Evolutionary conservation across 345 rosid genomes (phyloP).

Genomic region (Cardiospermum halicacabum): DNA sequence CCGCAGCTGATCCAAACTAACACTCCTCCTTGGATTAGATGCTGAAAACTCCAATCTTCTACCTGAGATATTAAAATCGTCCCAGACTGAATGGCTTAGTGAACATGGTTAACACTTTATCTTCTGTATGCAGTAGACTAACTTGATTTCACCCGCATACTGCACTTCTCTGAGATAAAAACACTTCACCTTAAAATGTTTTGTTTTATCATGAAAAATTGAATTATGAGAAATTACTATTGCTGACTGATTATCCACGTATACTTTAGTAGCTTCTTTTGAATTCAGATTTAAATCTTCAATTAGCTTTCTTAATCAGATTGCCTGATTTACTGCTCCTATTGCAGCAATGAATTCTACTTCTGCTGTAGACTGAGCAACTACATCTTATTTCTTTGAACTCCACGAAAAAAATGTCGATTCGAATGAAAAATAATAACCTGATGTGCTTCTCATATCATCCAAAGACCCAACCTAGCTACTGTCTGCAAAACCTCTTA

Average conservation of each 20-base stretch:
- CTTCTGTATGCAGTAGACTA: slow-evolving; percentile 4
- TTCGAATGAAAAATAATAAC: neutral
- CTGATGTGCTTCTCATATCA: neutral
- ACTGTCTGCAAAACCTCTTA: neutral
- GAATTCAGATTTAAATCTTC: neutral
- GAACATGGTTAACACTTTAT: neutral
- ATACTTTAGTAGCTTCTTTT: neutral
- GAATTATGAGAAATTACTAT: slow-evolving; percentile 7
- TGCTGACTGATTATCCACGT: slow-evolving; percentile 8
- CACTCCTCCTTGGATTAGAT: slow-evolving; percentile 10
- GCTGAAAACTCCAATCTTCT: neutral
- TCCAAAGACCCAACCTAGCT: neutral
- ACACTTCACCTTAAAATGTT: slow-evolving; percentile 8
- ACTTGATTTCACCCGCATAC: neutral
- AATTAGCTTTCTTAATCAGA: slow-evolving; percentile 6
- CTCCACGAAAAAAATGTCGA: neutral
- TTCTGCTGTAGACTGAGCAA: slow-evolving; percentile 1
- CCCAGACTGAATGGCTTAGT: slow-evolving; percentile 2
- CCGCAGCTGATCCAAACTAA: too few relatives aligned
- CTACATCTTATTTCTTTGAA: slow-evolving; percentile 11
- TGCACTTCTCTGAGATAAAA: neutral
- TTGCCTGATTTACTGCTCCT: neutral
- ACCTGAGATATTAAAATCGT: neutral
- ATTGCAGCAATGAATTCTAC: slow-evolving; percentile 1
- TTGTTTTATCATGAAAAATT: slow-evolving; percentile 10